Percentiles rank a stretch among this genome's conserved stretches.
These are phyloP conservation scores for Pelargonium fulgidum DNA, from an alignment of 441 rosid species.

Conservation along the genomic window DNA sequence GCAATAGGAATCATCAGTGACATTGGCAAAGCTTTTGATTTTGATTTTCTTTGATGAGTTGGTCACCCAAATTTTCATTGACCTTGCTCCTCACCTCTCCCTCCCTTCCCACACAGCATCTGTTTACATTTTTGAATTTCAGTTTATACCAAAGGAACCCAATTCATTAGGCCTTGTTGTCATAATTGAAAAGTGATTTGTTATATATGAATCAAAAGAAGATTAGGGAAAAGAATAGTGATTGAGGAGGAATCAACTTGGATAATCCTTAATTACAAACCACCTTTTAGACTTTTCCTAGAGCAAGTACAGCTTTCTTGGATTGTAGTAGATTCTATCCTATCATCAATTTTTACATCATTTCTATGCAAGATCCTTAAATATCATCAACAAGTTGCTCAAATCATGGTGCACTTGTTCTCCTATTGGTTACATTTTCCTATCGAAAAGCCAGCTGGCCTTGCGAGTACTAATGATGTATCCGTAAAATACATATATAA, in stretches of 20 bases:
- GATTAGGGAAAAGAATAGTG: background rate
- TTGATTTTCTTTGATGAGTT: constrained; percentile 20
- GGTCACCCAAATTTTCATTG: constrained; percentile 19
- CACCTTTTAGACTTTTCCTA: too few relatives aligned
- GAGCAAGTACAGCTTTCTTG: background rate
- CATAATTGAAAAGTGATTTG: constrained; percentile 23
- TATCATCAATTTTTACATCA: too few relatives aligned
- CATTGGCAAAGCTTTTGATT: background rate
- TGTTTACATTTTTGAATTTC: constrained; percentile 15
- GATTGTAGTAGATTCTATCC: constrained; percentile 6
- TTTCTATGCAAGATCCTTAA: background rate
- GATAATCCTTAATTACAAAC: background rate
- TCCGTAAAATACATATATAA: too few relatives aligned
- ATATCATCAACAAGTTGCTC: background rate
- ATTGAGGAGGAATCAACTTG: background rate
- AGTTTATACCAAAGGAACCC: constrained; percentile 25
- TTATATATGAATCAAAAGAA: constrained; percentile 18
- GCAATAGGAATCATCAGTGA: constrained; percentile 14
- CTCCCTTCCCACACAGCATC: constrained; percentile 14
- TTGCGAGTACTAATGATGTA: too few relatives aligned
- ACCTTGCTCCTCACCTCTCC: background rate
- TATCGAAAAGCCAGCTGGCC: background rate
- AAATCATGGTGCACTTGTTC: background rate
- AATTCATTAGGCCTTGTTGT: constrained; percentile 17
- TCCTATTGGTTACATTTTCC: background rate